phyloP scores from a whole-genome alignment of 2,329 filamentous ascomycete species.

The Nakataea oryzae region DNA sequence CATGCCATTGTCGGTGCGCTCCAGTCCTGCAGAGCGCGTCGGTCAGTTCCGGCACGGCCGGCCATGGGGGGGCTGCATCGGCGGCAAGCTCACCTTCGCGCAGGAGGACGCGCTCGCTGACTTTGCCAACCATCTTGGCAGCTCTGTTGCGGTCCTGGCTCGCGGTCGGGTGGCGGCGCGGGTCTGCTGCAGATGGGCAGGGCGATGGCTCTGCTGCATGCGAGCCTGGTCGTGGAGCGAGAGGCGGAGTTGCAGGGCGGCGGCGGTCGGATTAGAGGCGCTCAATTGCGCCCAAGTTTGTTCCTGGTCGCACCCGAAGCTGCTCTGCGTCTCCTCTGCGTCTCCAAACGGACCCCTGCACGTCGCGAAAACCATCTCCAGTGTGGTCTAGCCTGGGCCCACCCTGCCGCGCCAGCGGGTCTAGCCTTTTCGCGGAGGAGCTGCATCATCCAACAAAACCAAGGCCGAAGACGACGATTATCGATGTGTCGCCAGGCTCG shows the following conservation, averaged over 20 bases:
- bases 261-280: neutral
- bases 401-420: neutral
- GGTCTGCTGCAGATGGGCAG: neutral
- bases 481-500: too few relatives aligned
- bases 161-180: neutral
- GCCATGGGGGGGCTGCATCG: neutral
- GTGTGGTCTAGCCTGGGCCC: neutral
- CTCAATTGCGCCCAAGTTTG: neutral
- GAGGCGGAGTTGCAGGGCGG: neutral
- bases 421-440: neutral
- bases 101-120: conserved; percentile 54
- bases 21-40: conserved; percentile 53
- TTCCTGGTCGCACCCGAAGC: neutral
- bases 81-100: conserved; percentile 42
- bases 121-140: conserved; percentile 48
- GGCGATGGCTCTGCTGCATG: neutral
- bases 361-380: neutral
- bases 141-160: neutral
- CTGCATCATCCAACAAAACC: too few relatives aligned
- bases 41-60: neutral
- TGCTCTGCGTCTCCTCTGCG: neutral
- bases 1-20: conserved; percentile 97
- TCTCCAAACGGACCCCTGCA: neutral
- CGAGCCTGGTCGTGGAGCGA: neutral
- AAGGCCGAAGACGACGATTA: too few relatives aligned